These are phyloP conservation scores for Penicillium occitanis DNA, from an alignment of 2,329 filamentous ascomycete species.

Conservation along the genomic window DNA sequence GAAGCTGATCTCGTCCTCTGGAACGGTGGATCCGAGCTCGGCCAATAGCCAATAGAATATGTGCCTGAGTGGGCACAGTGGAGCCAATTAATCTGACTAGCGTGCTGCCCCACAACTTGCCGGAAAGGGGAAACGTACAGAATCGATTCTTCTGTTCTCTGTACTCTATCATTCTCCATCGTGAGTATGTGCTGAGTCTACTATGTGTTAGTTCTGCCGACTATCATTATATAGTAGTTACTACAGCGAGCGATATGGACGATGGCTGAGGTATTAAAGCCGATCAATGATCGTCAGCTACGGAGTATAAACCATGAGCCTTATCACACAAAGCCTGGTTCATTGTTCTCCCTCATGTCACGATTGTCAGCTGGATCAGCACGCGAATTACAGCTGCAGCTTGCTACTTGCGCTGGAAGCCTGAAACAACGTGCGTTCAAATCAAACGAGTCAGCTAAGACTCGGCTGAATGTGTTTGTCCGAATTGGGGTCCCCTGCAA, in stretches of 20 bases:
- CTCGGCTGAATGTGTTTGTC: not conserved
- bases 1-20: not conserved
- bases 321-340: not conserved
- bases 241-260: too few relatives aligned
- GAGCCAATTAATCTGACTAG: not conserved
- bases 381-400: not conserved
- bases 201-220: too few relatives aligned
- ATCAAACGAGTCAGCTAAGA: not conserved
- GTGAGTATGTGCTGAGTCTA: not conserved
- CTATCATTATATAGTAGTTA: too few relatives aligned
- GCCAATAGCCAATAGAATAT: not conserved
- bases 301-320: not conserved
- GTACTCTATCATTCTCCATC: not conserved
- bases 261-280: not conserved
- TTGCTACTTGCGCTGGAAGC: too few relatives aligned
- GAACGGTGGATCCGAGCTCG: not conserved
- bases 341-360: not conserved
- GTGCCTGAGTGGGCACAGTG: not conserved
- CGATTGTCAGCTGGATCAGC: not conserved
- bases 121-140: conserved; percentile 9
- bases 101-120: not conserved
- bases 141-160: not conserved
- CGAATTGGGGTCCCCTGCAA: not conserved
- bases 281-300: not conserved
- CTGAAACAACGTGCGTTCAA: not conserved